phyloP scores from a whole-genome alignment of 1,139 yeast species.

The Diutina rugosa region DNA sequence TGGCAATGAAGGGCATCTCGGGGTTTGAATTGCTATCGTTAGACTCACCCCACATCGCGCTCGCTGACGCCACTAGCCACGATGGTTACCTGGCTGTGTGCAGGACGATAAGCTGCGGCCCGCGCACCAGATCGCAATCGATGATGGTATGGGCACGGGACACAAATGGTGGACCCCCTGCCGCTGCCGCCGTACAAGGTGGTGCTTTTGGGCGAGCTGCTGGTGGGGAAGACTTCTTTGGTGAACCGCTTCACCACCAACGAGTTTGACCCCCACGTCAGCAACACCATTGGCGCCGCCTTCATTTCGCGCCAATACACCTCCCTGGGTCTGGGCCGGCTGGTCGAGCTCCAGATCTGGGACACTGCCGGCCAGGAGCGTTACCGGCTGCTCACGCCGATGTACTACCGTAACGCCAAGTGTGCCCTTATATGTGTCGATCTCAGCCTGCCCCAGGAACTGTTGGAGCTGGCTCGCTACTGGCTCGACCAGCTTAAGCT shows the following conservation, averaged over 20 bases:
- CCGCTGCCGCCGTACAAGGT: slow-evolving; percentile 14
- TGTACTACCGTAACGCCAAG: slow-evolving; percentile 35
- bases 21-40: neutral
- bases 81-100: neutral
- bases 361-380: slow-evolving; percentile 41
- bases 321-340: slow-evolving; percentile 15
- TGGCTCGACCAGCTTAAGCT: slow-evolving; percentile 8
- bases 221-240: slow-evolving; percentile 35
- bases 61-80: neutral
- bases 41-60: neutral
- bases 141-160: neutral
- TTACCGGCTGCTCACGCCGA: slow-evolving; percentile 33
- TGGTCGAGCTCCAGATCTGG: slow-evolving; percentile 34
- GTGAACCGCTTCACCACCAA: slow-evolving; percentile 29
- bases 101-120: neutral
- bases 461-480: slow-evolving; percentile 7
- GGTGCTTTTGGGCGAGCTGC: slow-evolving; percentile 33
- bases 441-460: slow-evolving; percentile 13
- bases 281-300: slow-evolving; percentile 16
- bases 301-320: slow-evolving; percentile 8
- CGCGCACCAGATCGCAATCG: neutral
- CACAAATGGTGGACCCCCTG: neutral
- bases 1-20: neutral
- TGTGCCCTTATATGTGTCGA: slow-evolving; percentile 29
- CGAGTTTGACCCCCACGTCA: slow-evolving; percentile 21